Percentiles rank a stretch among this genome's conserved stretches.
Conservation (phyloP, 129 eudicot species). For the Chrysanthemum makinoi region DNA sequence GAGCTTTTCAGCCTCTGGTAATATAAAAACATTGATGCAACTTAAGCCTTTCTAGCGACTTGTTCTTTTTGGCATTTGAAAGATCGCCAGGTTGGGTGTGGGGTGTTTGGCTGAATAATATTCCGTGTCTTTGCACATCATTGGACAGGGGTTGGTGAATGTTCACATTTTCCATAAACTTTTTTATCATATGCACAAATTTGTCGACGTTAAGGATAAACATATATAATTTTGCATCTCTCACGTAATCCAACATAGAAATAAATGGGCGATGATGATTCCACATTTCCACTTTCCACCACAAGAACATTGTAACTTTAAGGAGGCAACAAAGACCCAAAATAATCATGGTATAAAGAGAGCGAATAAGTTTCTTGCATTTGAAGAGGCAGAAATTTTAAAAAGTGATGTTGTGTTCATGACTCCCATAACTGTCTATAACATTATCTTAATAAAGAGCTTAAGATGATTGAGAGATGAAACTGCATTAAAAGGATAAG, state of each 20-base stretch:
- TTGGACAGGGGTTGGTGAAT: background rate
- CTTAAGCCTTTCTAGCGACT: background rate
- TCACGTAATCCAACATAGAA: slow-evolving; percentile 1
- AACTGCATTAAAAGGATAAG: background rate
- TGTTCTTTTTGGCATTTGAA: background rate
- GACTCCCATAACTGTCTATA: background rate
- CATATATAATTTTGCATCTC: background rate
- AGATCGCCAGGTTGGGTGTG: slow-evolving; percentile 11
- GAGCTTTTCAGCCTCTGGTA: slow-evolving; percentile 5
- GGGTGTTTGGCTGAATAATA: background rate
- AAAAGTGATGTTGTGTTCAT: background rate
- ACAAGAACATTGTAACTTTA: background rate
- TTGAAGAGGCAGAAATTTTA: background rate
- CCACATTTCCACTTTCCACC: background rate
- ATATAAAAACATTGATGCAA: background rate
- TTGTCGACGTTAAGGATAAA: background rate
- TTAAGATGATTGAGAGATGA: background rate
- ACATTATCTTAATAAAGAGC: background rate
- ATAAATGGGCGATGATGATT: background rate
- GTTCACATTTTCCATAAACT: background rate
- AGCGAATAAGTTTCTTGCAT: background rate
- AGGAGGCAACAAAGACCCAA: background rate
- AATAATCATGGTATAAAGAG: background rate
- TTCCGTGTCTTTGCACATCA: slow-evolving; percentile 1
- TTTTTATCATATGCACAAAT: background rate